phyloP scores from a whole-genome alignment of 192 early-diverging fungal species.

The Thoreauomyces humboldtii region DNA sequence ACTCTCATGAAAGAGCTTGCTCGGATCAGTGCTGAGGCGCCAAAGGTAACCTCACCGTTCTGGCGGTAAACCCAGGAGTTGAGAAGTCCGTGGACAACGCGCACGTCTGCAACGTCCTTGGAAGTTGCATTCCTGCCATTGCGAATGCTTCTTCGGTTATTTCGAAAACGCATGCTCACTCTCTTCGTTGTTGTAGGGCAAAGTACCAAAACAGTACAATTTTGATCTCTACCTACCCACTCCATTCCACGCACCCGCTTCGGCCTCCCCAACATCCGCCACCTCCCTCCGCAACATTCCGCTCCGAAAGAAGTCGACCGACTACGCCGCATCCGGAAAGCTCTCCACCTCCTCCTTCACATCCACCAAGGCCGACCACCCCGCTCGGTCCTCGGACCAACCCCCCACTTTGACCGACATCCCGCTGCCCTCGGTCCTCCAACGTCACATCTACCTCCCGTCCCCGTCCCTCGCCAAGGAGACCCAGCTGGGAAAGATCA shows the following conservation, averaged over 20 bases:
- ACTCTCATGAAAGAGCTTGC: too few species aligned
- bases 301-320: slow-evolving; percentile 4
- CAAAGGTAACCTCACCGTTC: too few species aligned
- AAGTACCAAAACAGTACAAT: slow-evolving; percentile 24
- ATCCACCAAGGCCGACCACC: neutral
- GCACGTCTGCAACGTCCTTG: too few species aligned
- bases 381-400: neutral
- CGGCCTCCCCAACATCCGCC: neutral
- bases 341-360: neutral
- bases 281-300: slow-evolving; percentile 20
- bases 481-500: slow-evolving; percentile 34
- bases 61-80: too few species aligned
- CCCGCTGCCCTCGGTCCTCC: slow-evolving; percentile 36
- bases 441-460: slow-evolving; percentile 31
- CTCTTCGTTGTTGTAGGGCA: too few species aligned
- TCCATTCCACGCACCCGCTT: slow-evolving; percentile 8
- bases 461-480: slow-evolving; percentile 10
- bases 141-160: too few species aligned
- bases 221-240: slow-evolving; percentile 13
- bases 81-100: too few species aligned
- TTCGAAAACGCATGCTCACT: too few species aligned
- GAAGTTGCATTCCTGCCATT: too few species aligned
- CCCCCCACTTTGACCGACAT: slow-evolving; percentile 27
- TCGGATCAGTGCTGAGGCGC: too few species aligned
- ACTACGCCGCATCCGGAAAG: slow-evolving; percentile 13